Evolutionary conservation across 176 grass and related monocot species (phyloP).

Genomic region (Secale cereale): DNA sequence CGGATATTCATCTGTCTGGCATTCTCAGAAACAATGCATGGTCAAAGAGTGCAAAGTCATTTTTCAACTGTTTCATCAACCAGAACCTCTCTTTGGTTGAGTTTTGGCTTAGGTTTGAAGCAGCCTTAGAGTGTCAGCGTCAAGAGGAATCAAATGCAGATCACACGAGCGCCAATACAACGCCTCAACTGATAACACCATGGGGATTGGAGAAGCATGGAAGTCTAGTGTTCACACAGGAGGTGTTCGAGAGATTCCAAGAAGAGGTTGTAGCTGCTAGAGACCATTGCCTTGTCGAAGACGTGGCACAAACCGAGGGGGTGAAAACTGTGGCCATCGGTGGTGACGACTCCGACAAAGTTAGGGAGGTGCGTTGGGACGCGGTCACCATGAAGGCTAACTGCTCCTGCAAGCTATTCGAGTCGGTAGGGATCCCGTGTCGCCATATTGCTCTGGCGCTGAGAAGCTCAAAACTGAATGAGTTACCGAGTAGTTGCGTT

Average conservation of each 20-base stretch:
- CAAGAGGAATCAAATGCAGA: neutral
- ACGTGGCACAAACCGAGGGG: neutral
- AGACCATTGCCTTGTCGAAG: neutral
- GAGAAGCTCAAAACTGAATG: neutral
- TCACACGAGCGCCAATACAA: neutral
- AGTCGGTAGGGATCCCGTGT: neutral
- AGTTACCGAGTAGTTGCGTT: neutral
- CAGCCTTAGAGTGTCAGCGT: neutral
- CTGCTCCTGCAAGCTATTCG: neutral
- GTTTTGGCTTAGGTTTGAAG: neutral
- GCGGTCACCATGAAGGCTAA: neutral
- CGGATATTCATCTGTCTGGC: neutral
- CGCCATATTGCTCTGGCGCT: neutral
- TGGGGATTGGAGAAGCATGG: neutral
- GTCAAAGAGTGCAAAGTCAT: neutral
- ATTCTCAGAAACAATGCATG: neutral
- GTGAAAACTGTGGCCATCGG: neutral
- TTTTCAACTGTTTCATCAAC: neutral
- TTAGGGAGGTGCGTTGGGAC: neutral
- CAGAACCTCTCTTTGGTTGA: neutral
- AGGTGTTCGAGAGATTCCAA: neutral
- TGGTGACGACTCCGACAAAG: neutral
- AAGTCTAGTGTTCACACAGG: neutral
- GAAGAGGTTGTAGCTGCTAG: neutral
- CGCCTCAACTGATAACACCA: neutral